Conservation (phyloP, 2,329 filamentous ascomycete genomes). For the Claviceps digitariae region DNA sequence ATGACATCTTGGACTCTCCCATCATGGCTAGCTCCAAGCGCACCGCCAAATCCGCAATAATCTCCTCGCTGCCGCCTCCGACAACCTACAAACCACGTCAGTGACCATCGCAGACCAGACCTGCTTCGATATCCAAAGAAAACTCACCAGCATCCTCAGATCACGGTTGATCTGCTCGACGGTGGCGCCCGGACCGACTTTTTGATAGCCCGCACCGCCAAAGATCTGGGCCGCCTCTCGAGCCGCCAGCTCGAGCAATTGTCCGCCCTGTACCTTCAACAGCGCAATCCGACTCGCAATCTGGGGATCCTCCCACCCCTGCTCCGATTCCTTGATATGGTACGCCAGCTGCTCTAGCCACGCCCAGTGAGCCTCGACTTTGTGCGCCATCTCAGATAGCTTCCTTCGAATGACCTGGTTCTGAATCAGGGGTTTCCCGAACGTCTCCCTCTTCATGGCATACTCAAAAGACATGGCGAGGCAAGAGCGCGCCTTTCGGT, state of each 20-base stretch:
- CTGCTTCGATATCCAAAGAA: background rate
- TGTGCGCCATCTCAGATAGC: constrained; percentile 42
- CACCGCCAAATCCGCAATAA: constrained; percentile 37
- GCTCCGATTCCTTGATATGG: constrained; percentile 26
- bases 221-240: constrained; percentile 41
- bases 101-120: background rate
- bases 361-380: constrained; percentile 47
- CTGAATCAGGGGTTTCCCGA: background rate
- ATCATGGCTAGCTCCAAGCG: constrained; percentile 26
- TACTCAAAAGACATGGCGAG: constrained; percentile 38
- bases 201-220: constrained; percentile 38
- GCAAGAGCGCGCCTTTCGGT: constrained; percentile 43
- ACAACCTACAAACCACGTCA: constrained; percentile 26
- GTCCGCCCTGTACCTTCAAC: constrained; percentile 34
- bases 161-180: constrained; percentile 40
- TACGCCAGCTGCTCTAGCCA: constrained; percentile 49
- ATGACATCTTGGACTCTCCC: constrained; percentile 9
- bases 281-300: constrained; percentile 19
- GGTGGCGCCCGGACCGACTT: constrained; percentile 30
- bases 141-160: constrained; percentile 20
- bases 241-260: constrained; percentile 34
- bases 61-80: constrained; percentile 40
- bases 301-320: constrained; percentile 18
- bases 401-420: constrained; percentile 35
- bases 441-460: background rate